Evolutionary conservation across 352 stramenopile genomes (phyloP), one percentile per base, ranked within the genome.

Genomic region (Pythium grandisporangium): DNA sequence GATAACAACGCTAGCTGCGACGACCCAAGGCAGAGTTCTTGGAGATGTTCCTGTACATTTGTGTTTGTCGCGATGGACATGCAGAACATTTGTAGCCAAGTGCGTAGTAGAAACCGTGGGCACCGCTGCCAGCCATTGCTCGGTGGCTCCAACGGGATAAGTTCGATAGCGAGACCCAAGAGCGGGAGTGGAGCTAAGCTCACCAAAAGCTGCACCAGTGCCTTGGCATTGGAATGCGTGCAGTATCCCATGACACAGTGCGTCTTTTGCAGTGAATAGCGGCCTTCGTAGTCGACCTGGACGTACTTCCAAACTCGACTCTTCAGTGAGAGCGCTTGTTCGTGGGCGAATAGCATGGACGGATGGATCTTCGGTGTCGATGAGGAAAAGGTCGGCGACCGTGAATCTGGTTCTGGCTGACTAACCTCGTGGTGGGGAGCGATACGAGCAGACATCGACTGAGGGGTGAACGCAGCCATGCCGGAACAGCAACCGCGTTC

Each of bases 101-200:
- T 43, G 0, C 60, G 60, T n/a, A 54, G 45, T 10, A 65, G 61
- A 17, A 66, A 78, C 1, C 17, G 36, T 5, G 33, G 10, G 19
- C 44, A 45, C 22, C 33, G 5, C 13, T 2, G 20, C 48, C 48
- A 55, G 3, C 26, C 40, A 1, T 41, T 20, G n/a, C 30, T 25
- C 19, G 48, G 39, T 3, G 48, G 29, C 29, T 49, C 19, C 1
- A 55, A 29, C 11, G 33, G 40, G 1, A 48, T 10, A 3, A 49
- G 23, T 19, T 55, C 40, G 17, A 14, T 14, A 43, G n/a, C 6
- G 17, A 32, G 4, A 43, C 20, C n/a, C n/a, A n/a, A n/a, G n/a
- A n/a, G n/a, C n/a, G n/a, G n/a, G 0, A 38, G 32, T 5, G 48
- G 30, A 36, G 30, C 30, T 13, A 16, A 6, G 30, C 41, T 40